Evolutionary conservation across 1,139 yeast genomes (phyloP), one percentile per base, ranked within the genome.

Genomic region (Debaryomycetaceae sp.): DNA sequence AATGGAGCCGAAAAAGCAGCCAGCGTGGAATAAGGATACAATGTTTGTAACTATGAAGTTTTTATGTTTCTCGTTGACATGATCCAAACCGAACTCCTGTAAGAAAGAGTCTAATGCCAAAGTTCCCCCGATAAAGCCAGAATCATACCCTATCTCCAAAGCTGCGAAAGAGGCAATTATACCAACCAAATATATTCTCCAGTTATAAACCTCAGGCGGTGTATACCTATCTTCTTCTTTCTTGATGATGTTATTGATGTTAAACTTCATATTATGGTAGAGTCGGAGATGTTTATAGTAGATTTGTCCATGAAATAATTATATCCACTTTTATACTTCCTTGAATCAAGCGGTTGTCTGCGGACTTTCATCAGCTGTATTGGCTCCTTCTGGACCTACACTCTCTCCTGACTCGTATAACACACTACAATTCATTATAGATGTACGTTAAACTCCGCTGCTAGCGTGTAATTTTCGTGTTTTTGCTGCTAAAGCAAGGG

Each of bases 51-150:
- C 54, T 34, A 65, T 55, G 39, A 38, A 48, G 38, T 56, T 58
- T 17, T 66, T 58, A 38, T 66, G 66, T 3, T 11, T 27, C 8
- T 7, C 11, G 20, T 44, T 14, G 2, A 56, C 44, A 22, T 57
- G 41, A 47, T 63, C 65, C 39, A 72, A 59, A 6, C 69, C 68
- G 53, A 72, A 72, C 49, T 68, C 75, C 6, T 55, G 35, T 47
- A 55, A 54, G 49, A 72, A 72, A 2, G 74, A 63, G n/a, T 56
- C 59, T 24, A 72, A 55, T 0, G 74, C 68, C 37, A 70, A 70
- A 2, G 74, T 65, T 6, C 76, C 76, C 6, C 76, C 76, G 43
- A 72, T 70, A 44, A 69, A 70, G 6, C 75, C 76, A 17, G 74
- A 70, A 44, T 72, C 77, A 49, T 72, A 71, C 14, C 77, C 77